Percentiles rank a stretch among this genome's conserved stretches.
phyloP scores from a whole-genome alignment of 441 rosid genomes.

The Adansonia rubrostipa region DNA sequence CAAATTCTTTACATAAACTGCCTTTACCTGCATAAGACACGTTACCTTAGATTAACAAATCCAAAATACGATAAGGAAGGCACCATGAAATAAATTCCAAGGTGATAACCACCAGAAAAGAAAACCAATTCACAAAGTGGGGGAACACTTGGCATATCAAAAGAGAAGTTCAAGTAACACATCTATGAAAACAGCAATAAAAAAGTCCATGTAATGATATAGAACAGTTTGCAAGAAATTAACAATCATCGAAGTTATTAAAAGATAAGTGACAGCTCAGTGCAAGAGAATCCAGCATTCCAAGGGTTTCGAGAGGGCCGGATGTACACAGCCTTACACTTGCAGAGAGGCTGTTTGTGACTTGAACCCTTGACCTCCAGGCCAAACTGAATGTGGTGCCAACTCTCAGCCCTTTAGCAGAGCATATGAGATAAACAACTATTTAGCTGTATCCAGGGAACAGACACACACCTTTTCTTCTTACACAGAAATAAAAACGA shows the following conservation, averaged over 20 bases:
- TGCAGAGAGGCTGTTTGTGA: neutral
- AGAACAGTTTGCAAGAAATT: neutral
- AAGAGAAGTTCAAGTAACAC: neutral
- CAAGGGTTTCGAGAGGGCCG: neutral
- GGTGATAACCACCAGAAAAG: neutral
- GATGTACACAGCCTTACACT: neutral
- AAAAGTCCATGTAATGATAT: neutral
- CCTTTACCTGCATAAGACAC: constrained; percentile 68
- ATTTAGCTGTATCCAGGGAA: neutral
- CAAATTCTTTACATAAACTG: constrained; percentile 89
- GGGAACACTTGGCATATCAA: neutral
- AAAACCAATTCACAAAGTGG: neutral
- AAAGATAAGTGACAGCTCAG: neutral
- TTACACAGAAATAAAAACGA: neutral
- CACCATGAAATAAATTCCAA: neutral
- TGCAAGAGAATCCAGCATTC: neutral
- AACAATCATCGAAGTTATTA: neutral
- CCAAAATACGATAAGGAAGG: neutral
- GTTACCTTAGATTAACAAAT: constrained; percentile 6
- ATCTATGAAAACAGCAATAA: neutral
- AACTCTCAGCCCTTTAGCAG: neutral
- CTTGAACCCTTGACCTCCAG: neutral
- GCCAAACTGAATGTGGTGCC: neutral
- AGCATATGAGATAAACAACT: neutral
- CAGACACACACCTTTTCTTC: neutral